Base-by-base conservation (phyloP, 208 protist genomes). In the Acanthamoeba lenticulata region DNA sequence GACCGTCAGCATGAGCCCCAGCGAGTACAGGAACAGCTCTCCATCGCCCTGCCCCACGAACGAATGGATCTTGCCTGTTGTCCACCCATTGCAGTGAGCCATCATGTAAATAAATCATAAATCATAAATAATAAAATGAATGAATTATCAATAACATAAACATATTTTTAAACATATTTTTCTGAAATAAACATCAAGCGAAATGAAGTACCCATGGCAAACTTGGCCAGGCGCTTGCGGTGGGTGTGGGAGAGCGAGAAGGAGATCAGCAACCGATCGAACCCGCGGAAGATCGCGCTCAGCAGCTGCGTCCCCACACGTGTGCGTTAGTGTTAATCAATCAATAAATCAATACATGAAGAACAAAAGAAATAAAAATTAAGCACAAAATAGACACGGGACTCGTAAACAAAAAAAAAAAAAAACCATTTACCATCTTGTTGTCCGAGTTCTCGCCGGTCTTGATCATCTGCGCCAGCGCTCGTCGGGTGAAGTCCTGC, bases 371-470 rank as follows among this genome's bases (percentile, higher is more conserved):
- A n/a, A n/a, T n/a, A n/a, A n/a, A n/a, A n/a, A n/a, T n/a, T n/a
- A n/a, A n/a, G n/a, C n/a, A n/a, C n/a, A n/a, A n/a, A n/a, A n/a
- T n/a, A n/a, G n/a, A n/a, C n/a, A 38, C 7, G 17, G n/a, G n/a
- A n/a, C n/a, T n/a, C n/a, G n/a, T n/a, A n/a, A n/a, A n/a, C n/a
- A n/a, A n/a, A n/a, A n/a, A n/a, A n/a, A n/a, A n/a, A n/a, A n/a
- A n/a, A n/a, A n/a, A n/a, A n/a, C n/a, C n/a, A n/a, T n/a, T n/a
- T 89, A 89, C 81, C 81, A 60, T 89, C 19, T 89, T 89, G 45
- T 89, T 57, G 44, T 89, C 81, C 29, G 81, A 65, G 52, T 49
- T 89, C 27, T 89, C 81, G n/a, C 81, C 81, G 32, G 36, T 89
- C 21, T 55, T 89, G 52, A 89, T 89, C 45, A 42, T 65, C 45